These are phyloP conservation scores for Geranium incanum DNA, from an alignment of 441 rosid species.

Conservation along the genomic window DNA sequence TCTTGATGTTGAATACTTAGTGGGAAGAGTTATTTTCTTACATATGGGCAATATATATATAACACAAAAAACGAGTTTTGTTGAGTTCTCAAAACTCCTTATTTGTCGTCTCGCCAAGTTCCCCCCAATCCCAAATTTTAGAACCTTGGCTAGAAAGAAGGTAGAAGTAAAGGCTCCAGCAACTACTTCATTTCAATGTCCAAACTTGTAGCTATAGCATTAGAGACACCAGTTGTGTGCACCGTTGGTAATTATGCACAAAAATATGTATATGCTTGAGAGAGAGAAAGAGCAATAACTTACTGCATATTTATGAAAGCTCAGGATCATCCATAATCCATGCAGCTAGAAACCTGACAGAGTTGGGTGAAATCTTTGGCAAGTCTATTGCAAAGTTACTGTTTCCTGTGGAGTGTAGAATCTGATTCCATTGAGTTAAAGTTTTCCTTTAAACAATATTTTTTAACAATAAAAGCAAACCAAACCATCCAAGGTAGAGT, in stretches of 20 bases:
- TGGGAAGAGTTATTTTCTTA: no score
- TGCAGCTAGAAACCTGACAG: neutral
- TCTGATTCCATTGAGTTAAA: neutral
- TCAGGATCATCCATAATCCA: constrained; percentile 5
- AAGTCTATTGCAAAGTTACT: neutral
- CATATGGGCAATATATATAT: no score
- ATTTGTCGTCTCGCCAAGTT: no score
- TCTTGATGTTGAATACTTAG: no score
- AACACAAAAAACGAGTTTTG: no score
- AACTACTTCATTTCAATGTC: neutral
- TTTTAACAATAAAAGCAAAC: constrained; percentile 3
- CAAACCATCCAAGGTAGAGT: neutral
- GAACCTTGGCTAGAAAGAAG: neutral
- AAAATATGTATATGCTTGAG: neutral
- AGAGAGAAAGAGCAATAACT: constrained; percentile 2
- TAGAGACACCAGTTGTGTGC: neutral
- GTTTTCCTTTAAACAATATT: neutral
- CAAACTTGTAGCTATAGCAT: neutral
- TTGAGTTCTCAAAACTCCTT: no score
- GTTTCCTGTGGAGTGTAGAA: constrained; percentile 1
- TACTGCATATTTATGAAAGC: neutral
- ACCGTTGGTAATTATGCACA: neutral
- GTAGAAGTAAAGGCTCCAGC: neutral
- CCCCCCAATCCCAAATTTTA: no score
- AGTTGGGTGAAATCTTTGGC: neutral